Conservation (phyloP, 2,329 filamentous ascomycete genomes). For the Penicillium sp. region DNA sequence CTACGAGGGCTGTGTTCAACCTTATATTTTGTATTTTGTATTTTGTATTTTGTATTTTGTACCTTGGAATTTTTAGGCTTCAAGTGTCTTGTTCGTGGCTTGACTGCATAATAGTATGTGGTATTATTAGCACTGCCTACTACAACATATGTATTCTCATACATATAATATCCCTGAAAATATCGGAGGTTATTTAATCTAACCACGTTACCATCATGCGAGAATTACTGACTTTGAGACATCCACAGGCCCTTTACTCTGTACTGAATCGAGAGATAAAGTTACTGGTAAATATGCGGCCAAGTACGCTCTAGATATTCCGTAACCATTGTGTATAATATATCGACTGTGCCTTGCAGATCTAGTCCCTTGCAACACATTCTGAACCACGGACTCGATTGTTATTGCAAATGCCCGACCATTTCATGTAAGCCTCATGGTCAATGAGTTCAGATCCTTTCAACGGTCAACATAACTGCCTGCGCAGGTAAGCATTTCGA, state of each 20-base stretch:
- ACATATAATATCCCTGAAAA: not conserved
- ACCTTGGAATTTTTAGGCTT: not conserved
- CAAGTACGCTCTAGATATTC: not conserved
- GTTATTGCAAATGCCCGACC: not conserved
- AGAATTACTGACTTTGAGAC: not conserved
- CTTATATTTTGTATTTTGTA: not conserved
- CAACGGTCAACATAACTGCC: not conserved
- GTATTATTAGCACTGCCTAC: not conserved
- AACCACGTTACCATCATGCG: not conserved
- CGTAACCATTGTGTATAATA: not conserved
- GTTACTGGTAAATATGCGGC: not conserved
- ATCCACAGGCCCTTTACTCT: not conserved
- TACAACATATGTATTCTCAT: not conserved
- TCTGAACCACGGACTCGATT: not conserved
- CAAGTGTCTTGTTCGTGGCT: not conserved
- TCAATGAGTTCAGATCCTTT: not conserved
- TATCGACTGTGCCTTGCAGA: constrained; percentile 5
- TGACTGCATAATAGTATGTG: not conserved
- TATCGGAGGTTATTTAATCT: not conserved
- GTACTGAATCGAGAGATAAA: not conserved
- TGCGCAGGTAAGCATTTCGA: not conserved
- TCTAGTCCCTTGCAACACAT: constrained; percentile 3
- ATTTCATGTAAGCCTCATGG: not conserved
- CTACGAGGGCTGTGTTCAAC: not conserved
- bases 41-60: too few relatives aligned